These are phyloP conservation scores for Pseudogymnoascus sp. DNA, from an alignment of 2,329 filamentous ascomycete species.

Conservation along the genomic window DNA sequence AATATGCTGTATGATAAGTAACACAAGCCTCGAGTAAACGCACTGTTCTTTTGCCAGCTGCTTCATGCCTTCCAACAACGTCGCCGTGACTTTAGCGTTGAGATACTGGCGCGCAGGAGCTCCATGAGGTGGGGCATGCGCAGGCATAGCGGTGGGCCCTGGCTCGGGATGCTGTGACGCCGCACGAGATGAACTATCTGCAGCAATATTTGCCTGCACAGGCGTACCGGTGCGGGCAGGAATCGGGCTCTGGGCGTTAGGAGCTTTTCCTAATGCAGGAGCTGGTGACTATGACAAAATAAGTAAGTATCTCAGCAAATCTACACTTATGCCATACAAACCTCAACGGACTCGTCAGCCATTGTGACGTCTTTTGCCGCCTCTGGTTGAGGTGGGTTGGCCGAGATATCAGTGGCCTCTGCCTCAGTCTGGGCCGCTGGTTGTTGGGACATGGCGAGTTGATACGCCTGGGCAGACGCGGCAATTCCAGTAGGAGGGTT, in stretches of 20 bases:
- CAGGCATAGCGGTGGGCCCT: constrained; percentile 44
- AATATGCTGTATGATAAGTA: not conserved
- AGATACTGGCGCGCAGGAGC: constrained; percentile 64
- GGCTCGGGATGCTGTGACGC: constrained; percentile 51
- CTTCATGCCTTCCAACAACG: constrained; percentile 69
- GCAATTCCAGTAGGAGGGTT: constrained; percentile 16
- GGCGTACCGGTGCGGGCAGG: constrained; percentile 42
- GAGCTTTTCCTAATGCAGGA: constrained; percentile 16
- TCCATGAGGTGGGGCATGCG: constrained; percentile 56
- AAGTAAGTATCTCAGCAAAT: not conserved
- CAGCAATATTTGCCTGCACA: constrained; percentile 31
- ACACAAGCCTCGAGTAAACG: constrained; percentile 24
- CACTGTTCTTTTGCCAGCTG: constrained; percentile 63
- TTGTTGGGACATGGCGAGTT: constrained; percentile 24
- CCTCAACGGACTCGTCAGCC: not conserved
- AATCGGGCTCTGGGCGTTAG: constrained; percentile 23
- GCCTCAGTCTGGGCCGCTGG: constrained; percentile 13
- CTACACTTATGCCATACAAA: not conserved
- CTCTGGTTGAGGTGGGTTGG: not conserved
- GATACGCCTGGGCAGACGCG: constrained; percentile 23
- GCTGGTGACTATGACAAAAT: constrained; percentile 20
- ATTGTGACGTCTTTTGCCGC: not conserved
- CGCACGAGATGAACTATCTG: constrained; percentile 44
- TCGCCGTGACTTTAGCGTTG: constrained; percentile 62
- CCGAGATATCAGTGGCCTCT: constrained; percentile 8